Conservation (phyloP, 805 yeast genomes). For the Wickerhamomyces subpelliculosus region DNA sequence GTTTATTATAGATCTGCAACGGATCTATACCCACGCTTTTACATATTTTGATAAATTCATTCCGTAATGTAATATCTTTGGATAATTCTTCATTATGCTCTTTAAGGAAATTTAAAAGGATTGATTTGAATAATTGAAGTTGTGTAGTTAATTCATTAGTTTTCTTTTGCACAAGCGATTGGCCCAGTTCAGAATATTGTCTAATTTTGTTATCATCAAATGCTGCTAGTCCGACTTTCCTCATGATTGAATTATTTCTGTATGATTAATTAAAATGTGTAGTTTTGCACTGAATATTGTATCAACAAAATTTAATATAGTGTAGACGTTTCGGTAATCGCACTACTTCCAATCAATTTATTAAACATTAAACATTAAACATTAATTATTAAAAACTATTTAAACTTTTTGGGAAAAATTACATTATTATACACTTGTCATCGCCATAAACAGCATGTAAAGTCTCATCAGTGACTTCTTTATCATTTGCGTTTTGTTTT, state of each 20-base stretch:
- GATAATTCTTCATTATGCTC: slow-evolving; percentile 65
- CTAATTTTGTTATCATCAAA: slow-evolving; percentile 25
- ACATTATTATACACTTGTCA: slow-evolving; percentile 10
- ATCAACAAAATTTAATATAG: no score
- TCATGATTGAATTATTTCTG: slow-evolving; percentile 21
- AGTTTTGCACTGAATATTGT: no score
- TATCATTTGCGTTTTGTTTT: slow-evolving; percentile 49
- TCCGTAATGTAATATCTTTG: slow-evolving; percentile 55
- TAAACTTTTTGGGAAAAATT: neutral
- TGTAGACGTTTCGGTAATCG: no score
- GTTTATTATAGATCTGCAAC: slow-evolving; percentile 30
- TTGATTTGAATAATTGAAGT: slow-evolving; percentile 67
- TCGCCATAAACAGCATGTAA: slow-evolving; percentile 17
- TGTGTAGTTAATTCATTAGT: slow-evolving; percentile 62
- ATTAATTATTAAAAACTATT: neutral
- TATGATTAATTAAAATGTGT: neutral
- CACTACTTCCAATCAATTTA: no score
- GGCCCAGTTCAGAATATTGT: slow-evolving; percentile 15
- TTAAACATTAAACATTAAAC: no score
- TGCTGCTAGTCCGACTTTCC: slow-evolving; percentile 40
- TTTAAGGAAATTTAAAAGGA: slow-evolving; percentile 65
- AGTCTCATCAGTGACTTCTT: slow-evolving; percentile 38
- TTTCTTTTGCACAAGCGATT: slow-evolving; percentile 38
- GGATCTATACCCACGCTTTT: slow-evolving; percentile 82
- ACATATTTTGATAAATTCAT: slow-evolving; percentile 72